phyloP scores from a whole-genome alignment of 1,284 basidiomycete species.

The Ustanciosporium gigantosporum region DNA sequence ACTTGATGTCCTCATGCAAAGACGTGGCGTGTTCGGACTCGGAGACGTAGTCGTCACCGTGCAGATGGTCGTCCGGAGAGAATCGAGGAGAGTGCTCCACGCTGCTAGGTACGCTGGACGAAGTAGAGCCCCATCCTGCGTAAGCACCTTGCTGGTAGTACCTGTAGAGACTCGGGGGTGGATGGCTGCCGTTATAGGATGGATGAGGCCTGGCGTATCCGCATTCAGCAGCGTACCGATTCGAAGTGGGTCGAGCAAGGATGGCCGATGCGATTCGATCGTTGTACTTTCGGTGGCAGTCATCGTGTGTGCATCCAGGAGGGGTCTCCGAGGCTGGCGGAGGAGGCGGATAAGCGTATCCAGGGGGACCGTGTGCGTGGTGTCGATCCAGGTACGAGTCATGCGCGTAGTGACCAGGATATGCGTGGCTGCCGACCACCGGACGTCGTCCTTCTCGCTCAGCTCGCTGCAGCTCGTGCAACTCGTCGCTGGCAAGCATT shows the following conservation, averaged over 20 bases:
- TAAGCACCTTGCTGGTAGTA: conserved; percentile 38
- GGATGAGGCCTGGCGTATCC: conserved; percentile 21
- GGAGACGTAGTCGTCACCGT: conserved; percentile 48
- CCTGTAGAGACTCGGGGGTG: conserved; percentile 38
- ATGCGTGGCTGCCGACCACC: conserved; percentile 7
- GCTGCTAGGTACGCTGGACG: conserved; percentile 55
- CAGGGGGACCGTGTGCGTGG: conserved; percentile 12
- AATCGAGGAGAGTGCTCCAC: conserved; percentile 54
- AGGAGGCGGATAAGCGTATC: conserved; percentile 11
- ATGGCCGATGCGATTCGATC: conserved; percentile 46
- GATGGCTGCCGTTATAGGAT: conserved; percentile 27
- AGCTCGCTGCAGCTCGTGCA: conserved; percentile 51
- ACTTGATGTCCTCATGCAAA: conserved; percentile 24
- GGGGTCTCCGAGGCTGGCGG: conserved; percentile 17
- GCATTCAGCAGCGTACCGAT: conserved; percentile 24
- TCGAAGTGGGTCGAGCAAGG: conserved; percentile 16
- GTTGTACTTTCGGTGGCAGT: conserved; percentile 54
- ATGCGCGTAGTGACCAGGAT: conserved; percentile 12
- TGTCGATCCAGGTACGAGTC: conserved; percentile 34
- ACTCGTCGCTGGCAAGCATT: conserved; percentile 55
- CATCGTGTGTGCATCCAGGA: conserved; percentile 50
- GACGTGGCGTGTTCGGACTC: conserved; percentile 42
- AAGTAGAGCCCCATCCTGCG: conserved; percentile 44
- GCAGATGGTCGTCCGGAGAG: conserved; percentile 49
- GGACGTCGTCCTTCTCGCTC: conserved; percentile 44